Base-by-base conservation (phyloP, 2,329 filamentous ascomycete species). In the Nigrospora osmanthi region DNA sequence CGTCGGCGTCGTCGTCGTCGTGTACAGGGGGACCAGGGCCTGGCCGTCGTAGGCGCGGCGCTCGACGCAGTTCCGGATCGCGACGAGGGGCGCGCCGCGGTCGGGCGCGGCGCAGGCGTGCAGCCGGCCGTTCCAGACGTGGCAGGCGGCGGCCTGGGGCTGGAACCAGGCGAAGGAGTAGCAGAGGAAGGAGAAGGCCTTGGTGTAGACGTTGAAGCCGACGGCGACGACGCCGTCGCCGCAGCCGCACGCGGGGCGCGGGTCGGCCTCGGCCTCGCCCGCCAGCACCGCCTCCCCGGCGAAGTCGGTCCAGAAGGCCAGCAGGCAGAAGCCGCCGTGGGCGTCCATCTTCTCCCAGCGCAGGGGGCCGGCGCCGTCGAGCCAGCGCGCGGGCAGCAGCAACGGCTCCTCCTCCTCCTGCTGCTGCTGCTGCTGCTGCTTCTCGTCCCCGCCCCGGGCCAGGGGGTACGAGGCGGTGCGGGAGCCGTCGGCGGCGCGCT, bases 171-270 rank as follows among this genome's bases (percentile, higher is more conserved):
- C 52, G 11, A 53, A 42, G 3, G 53, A 50, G 47, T 60, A 61
- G 3, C 54, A 52, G 7, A 55, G 52, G 12, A 53, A 42, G 3
- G 53, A 50, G 47, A 61, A 61, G 3, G 47, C 17, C 23, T 57
- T 59, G 9, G 58, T 58, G 45, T 61, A 59, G 28, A 62, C 57
- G 33, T 62, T 62, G 44, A 62, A 62, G 40, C 58, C 60, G 5
- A 60, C 46, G 11, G 50, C 58, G 17, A 52, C 49, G 41, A 54
- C 50, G 40, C 47, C 49, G 32, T 39, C 42, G 12, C 47, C 49
- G 35, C 43, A 41, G 11, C 50, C 52, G 10, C 49, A 11, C 19
- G 19, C 23, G 33, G 19, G 23, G 23, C 30, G 28, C 19, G 30
- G n/a, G 19, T 37, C 19, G 37, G 28, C 23, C 14, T 33, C 6